A percentile compares a stretch with the other conserved stretches of the same genome.
Evolutionary conservation across 352 stramenopile genomes (phyloP).

Genomic region (Globisporangium radiosum): DNA sequence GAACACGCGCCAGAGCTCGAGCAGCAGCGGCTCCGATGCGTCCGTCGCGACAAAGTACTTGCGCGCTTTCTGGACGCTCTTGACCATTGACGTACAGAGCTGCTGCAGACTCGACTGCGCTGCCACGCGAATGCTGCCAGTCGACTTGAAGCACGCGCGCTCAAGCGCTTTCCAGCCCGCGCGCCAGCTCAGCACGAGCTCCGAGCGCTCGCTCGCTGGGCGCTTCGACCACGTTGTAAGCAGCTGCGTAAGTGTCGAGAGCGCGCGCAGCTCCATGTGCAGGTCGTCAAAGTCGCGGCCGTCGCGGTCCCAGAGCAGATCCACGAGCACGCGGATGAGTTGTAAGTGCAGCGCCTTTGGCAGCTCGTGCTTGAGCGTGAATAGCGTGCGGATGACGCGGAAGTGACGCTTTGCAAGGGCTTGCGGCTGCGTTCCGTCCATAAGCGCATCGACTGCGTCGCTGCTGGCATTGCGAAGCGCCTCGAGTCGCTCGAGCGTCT

Average conservation of each 20-base stretch:
- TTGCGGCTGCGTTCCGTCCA: not conserved
- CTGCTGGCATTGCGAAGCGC: slow-evolving; percentile 10
- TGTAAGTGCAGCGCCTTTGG: slow-evolving; percentile 27
- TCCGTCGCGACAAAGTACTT: slow-evolving; percentile 27
- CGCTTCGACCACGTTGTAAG: slow-evolving; percentile 51
- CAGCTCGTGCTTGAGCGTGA: slow-evolving; percentile 60
- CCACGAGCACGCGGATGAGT: slow-evolving; percentile 40
- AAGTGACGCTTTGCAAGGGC: slow-evolving; percentile 57
- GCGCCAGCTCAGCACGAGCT: slow-evolving; percentile 42
- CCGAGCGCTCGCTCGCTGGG: slow-evolving; percentile 5
- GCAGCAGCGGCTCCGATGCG: slow-evolving; percentile 23
- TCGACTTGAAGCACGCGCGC: slow-evolving; percentile 40
- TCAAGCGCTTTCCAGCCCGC: slow-evolving; percentile 35
- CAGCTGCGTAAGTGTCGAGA: slow-evolving; percentile 34
- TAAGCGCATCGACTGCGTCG: not conserved
- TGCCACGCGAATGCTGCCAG: slow-evolving; percentile 26
- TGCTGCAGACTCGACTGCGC: slow-evolving; percentile 30
- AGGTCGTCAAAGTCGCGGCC: slow-evolving; percentile 38
- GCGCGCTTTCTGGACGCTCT: slow-evolving; percentile 45
- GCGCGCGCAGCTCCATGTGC: slow-evolving; percentile 40
- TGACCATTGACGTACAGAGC: slow-evolving; percentile 34
- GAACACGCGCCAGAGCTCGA: slow-evolving; percentile 49
- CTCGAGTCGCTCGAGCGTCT: slow-evolving; percentile 31
- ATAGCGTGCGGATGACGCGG: slow-evolving; percentile 45
- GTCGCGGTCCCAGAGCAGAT: slow-evolving; percentile 38